These are phyloP conservation scores for Oenanthe javanica DNA, from an alignment of 140 eudicot species.

Conservation along the genomic window DNA sequence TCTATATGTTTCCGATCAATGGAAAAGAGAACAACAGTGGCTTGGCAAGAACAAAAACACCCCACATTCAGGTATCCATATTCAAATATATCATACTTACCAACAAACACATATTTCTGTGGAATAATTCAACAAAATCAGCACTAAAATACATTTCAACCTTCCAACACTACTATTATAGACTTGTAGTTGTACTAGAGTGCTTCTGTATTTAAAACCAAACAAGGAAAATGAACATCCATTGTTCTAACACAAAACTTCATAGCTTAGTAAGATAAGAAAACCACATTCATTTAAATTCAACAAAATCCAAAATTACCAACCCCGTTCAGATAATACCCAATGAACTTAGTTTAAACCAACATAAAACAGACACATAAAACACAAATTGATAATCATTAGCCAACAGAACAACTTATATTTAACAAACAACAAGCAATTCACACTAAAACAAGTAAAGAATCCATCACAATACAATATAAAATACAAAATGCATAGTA, in stretches of 20 bases:
- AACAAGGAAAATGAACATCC: neutral
- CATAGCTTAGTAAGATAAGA: neutral
- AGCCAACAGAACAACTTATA: neutral
- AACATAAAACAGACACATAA: neutral
- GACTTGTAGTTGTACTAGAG: neutral
- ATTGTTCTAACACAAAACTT: neutral
- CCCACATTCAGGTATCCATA: neutral
- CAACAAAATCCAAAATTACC: neutral
- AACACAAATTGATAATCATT: neutral
- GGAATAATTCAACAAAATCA: neutral
- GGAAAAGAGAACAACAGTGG: neutral
- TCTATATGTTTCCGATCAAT: neutral
- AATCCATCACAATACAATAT: neutral
- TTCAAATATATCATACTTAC: neutral
- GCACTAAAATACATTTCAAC: neutral
- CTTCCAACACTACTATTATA: neutral
- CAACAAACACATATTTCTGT: neutral
- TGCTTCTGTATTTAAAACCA: neutral
- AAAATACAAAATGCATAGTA: neutral
- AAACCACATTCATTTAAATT: neutral
- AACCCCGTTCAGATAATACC: too few species aligned
- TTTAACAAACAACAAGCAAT: neutral
- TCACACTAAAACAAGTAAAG: neutral
- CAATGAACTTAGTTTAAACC: too few species aligned
- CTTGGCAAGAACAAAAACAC: neutral